Evolutionary conservation across 305 asterid genomes (phyloP).

Genomic region (Fraxinus ornus): DNA sequence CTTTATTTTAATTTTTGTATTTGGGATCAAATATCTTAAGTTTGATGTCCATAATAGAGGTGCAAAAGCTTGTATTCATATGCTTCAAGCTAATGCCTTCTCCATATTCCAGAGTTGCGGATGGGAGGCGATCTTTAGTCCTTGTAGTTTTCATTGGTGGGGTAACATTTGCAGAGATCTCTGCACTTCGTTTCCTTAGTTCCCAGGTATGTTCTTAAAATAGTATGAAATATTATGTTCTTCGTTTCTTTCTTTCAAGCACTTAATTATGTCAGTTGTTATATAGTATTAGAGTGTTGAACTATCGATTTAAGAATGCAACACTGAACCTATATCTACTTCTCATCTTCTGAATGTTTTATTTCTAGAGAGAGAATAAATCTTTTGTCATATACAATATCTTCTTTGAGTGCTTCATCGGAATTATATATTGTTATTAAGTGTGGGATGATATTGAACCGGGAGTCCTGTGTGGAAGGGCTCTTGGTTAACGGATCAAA

Average conservation of each 20-base stretch:
- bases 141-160: conserved; percentile 96
- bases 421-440: not conserved
- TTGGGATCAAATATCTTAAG: not conserved
- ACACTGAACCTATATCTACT: not conserved
- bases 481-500: not conserved
- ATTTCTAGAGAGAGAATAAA: not conserved
- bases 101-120: conserved; percentile 54
- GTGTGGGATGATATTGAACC: not conserved
- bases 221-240: not conserved
- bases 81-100: conserved; percentile 20
- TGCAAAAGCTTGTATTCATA: not conserved
- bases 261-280: not conserved
- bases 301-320: not conserved
- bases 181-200: conserved; percentile 94
- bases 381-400: not conserved
- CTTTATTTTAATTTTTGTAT: not conserved
- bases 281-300: not conserved
- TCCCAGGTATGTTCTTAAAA: conserved; percentile 55
- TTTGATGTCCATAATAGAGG: not conserved
- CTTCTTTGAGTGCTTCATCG: not conserved
- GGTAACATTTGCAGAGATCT: conserved; percentile 93
- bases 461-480: not conserved
- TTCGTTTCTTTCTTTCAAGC: not conserved
- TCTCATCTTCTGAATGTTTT: not conserved
- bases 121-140: conserved; percentile 89